A percentile compares a stretch with the other conserved stretches of the same genome.
Evolutionary conservation across 2,329 filamentous ascomycete species (phyloP).

Genomic region (Stagonosporopsis vannaccii): DNA sequence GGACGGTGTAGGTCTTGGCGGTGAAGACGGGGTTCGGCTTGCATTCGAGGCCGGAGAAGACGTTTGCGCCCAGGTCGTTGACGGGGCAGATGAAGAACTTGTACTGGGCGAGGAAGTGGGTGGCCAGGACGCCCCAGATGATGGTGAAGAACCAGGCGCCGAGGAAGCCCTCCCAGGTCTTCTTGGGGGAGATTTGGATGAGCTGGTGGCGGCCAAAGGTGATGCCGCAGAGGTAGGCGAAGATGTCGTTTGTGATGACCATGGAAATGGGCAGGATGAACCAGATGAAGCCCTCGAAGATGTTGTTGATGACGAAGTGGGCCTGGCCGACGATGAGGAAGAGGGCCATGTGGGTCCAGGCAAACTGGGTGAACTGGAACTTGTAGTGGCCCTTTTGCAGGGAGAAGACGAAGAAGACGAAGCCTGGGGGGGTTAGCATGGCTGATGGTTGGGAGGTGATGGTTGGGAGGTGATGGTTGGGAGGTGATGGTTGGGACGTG

Average conservation of each 20-base stretch:
- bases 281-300: constrained; percentile 99
- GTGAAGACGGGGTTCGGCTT: constrained; percentile 91
- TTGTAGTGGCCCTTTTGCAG: constrained; percentile 95
- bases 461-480: no score
- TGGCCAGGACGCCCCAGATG: constrained; percentile 81
- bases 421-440: constrained; percentile 66
- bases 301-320: constrained; percentile 99
- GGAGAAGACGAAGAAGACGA: constrained; percentile 96
- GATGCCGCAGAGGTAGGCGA: constrained; percentile 96
- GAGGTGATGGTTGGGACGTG: no score
- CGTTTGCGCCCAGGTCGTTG: constrained; percentile 91
- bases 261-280: constrained; percentile 95
- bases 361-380: constrained; percentile 99
- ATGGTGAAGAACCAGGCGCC: constrained; percentile 97
- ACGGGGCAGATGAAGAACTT: constrained; percentile 99
- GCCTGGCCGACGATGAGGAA: constrained; percentile 98
- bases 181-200: constrained; percentile 98
- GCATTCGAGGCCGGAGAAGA: constrained; percentile 90
- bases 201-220: constrained; percentile 95
- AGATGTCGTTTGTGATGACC: constrained; percentile 99
- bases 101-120: constrained; percentile 84
- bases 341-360: constrained; percentile 99
- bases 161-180: constrained; percentile 97
- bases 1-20: constrained; percentile 75
- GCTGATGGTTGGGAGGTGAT: not conserved